Conservation (phyloP, 805 yeast species). For the Metschnikowia amazonensis region DNA sequence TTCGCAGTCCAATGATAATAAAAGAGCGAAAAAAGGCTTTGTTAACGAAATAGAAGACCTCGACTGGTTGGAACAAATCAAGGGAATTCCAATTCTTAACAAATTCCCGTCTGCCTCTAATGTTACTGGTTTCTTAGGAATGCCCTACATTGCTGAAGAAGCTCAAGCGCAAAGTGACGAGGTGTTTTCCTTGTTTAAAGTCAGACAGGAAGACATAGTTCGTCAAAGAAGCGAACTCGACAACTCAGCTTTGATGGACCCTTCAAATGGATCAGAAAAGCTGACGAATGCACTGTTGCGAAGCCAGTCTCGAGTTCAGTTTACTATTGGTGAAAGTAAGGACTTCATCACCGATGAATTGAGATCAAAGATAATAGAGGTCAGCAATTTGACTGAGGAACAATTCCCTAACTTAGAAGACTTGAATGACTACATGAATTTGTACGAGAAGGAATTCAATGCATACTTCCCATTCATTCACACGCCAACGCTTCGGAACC, state of each 20-base stretch:
- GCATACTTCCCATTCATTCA: conserved; percentile 83
- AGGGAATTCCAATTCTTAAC: conserved; percentile 61
- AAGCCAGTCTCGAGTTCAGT: conserved; percentile 13
- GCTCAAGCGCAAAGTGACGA: conserved; percentile 38
- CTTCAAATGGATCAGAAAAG: neutral
- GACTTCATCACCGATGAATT: conserved; percentile 48
- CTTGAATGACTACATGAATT: conserved; percentile 67
- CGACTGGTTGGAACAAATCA: conserved; percentile 70
- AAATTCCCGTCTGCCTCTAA: conserved; percentile 51
- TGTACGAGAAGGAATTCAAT: conserved; percentile 75
- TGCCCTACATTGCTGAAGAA: conserved; percentile 19
- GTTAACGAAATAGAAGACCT: conserved; percentile 27
- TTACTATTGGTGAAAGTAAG: conserved; percentile 18
- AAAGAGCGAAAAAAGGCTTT: conserved; percentile 12
- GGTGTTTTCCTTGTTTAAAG: conserved; percentile 57
- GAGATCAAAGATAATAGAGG: conserved; percentile 48
- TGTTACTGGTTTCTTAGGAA: conserved; percentile 51
- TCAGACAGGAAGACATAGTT: conserved; percentile 63
- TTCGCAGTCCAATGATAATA: conserved; percentile 3
- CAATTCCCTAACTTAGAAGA: conserved; percentile 77
- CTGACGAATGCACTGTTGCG: conserved; percentile 5
- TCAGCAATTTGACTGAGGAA: conserved; percentile 49
- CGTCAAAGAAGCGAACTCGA: conserved; percentile 33
- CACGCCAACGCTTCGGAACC: conserved; percentile 50
- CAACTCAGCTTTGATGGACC: conserved; percentile 1